Conservation (phyloP, 148 eudicot genomes). For the Hydrangea macrophylla region DNA sequence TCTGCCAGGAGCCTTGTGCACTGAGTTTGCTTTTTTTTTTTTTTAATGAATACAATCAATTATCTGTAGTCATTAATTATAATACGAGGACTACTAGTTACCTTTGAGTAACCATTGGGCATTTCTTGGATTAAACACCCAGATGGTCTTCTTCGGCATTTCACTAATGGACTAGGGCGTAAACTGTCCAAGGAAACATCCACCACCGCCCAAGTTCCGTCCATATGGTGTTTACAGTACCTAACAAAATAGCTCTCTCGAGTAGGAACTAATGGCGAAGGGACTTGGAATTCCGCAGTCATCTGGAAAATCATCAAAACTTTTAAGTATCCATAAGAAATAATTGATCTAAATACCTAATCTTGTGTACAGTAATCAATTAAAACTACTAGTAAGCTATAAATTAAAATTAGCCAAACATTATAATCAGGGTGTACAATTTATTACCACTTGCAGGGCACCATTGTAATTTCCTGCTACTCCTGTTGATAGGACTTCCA, state of each 20-base stretch:
- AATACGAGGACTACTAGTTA: background rate
- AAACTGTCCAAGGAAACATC: constrained; percentile 53
- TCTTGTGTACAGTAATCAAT: no score
- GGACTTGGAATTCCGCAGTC: constrained; percentile 48
- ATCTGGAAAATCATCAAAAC: constrained; percentile 31
- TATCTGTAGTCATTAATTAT: no score
- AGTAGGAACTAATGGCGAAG: constrained; percentile 51
- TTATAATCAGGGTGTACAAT: background rate
- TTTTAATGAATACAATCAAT: no score
- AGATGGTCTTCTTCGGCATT: constrained; percentile 50
- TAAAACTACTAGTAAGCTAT: no score
- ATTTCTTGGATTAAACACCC: constrained; percentile 49
- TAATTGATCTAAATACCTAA: no score
- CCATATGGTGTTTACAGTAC: constrained; percentile 36
- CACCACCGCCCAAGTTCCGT: constrained; percentile 54
- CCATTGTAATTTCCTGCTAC: constrained; percentile 35
- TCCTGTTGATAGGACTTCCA: constrained; percentile 42
- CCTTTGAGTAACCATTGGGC: constrained; percentile 54
- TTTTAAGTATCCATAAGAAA: no score
- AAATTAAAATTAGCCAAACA: no score
- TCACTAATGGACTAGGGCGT: constrained; percentile 3
- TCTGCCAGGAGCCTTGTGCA: no score
- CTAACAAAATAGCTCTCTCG: constrained; percentile 41
- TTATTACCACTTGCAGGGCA: constrained; percentile 42
- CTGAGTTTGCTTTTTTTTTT: no score